Base-by-base conservation (phyloP, 2,329 filamentous ascomycete species). In the Stylonectria norvegica region DNA sequence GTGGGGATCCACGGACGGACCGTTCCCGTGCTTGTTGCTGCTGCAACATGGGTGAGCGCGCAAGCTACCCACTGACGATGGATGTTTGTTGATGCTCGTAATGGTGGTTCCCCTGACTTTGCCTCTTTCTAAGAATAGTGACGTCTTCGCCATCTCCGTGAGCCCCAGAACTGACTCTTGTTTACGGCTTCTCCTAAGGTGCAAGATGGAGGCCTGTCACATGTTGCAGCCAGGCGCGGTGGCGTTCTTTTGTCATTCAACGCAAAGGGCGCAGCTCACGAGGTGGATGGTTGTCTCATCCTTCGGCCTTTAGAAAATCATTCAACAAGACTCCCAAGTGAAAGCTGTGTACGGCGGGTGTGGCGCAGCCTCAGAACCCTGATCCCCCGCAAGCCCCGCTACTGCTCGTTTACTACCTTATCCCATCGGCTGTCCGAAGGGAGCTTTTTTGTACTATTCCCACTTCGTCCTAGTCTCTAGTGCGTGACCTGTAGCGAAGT, bases 21-120 rank as follows among this genome's bases (percentile, higher is more conserved):
- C 49, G 53, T 40, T 56, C 53, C 53, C 53, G 45, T 51, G 39
- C 33, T 49, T 25, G 25, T 36, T 38, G 29, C n/a, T n/a, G n/a
- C 38, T 51, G 40, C 42, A 49, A 44, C 42, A 47, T 45, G 44
- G 43, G 34, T 51, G 36, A 33, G 20, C 42, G 20, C 16, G n/a
- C 5, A 5, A 10, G 15, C 11, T 19, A 41, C 40, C 40, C 40
- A 34, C 37, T 47, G 30, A 39, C 40, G 29, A 31, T 36, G 41
- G 12, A 11, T n/a, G n/a, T n/a, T n/a, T n/a, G n/a, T n/a, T n/a
- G n/a, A n/a, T n/a, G 25, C 25, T 49, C 42, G 34, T 48, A 34
- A 47, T 40, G 54, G 52, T 49, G 52, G 49, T 55, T 35, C 52
- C 54, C 55, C 55, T 57, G 50, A 53, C 54, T 57, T 56, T 56